Evolutionary conservation across 2,329 filamentous ascomycete species (phyloP).

Genomic region (Colletotrichum sp.): DNA sequence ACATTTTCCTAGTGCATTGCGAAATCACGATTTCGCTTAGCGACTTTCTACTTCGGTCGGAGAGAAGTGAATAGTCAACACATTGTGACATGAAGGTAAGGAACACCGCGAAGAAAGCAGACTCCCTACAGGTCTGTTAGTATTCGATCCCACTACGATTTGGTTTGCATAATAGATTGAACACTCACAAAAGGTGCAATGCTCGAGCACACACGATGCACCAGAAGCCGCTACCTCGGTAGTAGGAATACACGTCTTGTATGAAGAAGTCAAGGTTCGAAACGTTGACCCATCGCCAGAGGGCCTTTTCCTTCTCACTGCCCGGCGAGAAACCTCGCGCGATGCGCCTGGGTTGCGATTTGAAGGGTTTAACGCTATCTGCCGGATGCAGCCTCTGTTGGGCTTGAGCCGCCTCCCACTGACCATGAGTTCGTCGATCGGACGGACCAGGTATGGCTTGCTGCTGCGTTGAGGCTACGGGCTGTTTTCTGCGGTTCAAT

Average conservation of each 20-base stretch:
- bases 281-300: constrained; percentile 94
- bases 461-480: neutral
- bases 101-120: constrained; percentile 81
- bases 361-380: constrained; percentile 27
- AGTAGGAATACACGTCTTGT: constrained; percentile 85
- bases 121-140: constrained; percentile 58
- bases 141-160: neutral
- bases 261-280: constrained; percentile 89
- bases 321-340: constrained; percentile 32
- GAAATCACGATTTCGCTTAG: constrained; percentile 64
- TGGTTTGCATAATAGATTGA: neutral
- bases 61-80: constrained; percentile 78
- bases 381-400: constrained; percentile 57
- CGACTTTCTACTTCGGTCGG: constrained; percentile 59
- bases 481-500: neutral
- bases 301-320: constrained; percentile 71
- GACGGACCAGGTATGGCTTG: constrained; percentile 44
- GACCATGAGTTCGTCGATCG: constrained; percentile 48
- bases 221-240: constrained; percentile 80
- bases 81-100: constrained; percentile 86
- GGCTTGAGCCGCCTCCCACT: constrained; percentile 60
- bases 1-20: constrained; percentile 79
- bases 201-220: constrained; percentile 78
- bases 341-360: constrained; percentile 31
- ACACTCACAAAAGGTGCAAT: constrained; percentile 73